These are phyloP conservation scores for Coemansia sp. DNA, from an alignment of 192 early-diverging fungal species.

Conservation along the genomic window DNA sequence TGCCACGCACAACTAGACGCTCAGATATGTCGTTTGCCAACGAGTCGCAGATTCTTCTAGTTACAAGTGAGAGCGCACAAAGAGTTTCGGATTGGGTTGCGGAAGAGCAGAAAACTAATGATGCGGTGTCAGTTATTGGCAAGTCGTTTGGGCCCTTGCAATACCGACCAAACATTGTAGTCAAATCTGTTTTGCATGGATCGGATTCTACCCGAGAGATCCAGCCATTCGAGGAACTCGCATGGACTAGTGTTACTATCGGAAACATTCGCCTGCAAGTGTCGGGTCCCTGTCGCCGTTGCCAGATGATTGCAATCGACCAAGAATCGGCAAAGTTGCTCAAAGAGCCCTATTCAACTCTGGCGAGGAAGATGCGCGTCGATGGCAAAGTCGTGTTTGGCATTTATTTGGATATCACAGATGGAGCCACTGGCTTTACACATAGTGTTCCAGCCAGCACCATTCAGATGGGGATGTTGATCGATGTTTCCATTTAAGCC, in stretches of 20 bases:
- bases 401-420: conserved; percentile 30
- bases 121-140: not conserved
- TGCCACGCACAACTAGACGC: not conserved
- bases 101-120: conserved; percentile 18
- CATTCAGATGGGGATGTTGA: conserved; percentile 1
- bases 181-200: conserved; percentile 32
- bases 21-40: conserved; percentile 63
- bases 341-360: conserved; percentile 65
- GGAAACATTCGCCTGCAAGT: conserved; percentile 21
- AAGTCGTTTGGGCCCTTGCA: conserved; percentile 33
- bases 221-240: conserved; percentile 69
- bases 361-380: conserved; percentile 41
- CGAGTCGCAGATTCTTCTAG: conserved; percentile 69
- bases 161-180: conserved; percentile 73
- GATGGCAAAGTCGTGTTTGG: conserved; percentile 52
- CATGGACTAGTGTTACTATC: conserved; percentile 45
- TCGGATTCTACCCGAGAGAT: conserved; percentile 36
- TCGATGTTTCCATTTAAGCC: not conserved
- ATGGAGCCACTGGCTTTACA: not conserved
- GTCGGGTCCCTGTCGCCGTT: conserved; percentile 65
- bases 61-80: conserved; percentile 59
- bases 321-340: conserved; percentile 59
- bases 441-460: not conserved
- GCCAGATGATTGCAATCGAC: conserved; percentile 77
- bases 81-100: conserved; percentile 57